These are phyloP conservation scores for Lachnellula occidentalis DNA, from an alignment of 2,329 filamentous ascomycete species.

Conservation along the genomic window DNA sequence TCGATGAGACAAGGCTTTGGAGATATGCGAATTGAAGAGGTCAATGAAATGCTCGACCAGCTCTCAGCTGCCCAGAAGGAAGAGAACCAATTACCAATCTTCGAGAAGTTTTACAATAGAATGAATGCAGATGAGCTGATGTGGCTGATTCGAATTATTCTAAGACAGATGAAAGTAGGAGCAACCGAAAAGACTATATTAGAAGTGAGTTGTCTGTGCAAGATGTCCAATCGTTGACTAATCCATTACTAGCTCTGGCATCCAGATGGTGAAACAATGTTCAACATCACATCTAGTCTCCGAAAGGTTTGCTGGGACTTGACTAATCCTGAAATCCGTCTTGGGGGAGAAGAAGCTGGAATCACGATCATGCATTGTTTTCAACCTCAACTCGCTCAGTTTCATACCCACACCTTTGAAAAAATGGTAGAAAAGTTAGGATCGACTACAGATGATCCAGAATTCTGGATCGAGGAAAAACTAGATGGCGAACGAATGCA, in stretches of 20 bases:
- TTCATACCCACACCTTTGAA: conserved; percentile 77
- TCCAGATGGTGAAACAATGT: conserved; percentile 69
- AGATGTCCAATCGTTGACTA: neutral
- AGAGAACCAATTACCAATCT: conserved; percentile 74
- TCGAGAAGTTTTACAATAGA: conserved; percentile 75
- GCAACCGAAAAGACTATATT: conserved; percentile 88
- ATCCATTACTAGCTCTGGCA: conserved; percentile 67
- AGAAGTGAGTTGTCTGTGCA: conserved; percentile 36
- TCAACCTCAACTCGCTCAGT: conserved; percentile 90
- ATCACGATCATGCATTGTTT: conserved; percentile 90
- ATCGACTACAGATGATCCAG: conserved; percentile 61
- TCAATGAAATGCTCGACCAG: conserved; percentile 78
- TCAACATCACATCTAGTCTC: conserved; percentile 86
- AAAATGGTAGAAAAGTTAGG: conserved; percentile 68
- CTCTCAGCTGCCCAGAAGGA: conserved; percentile 73
- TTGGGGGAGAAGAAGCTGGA: conserved; percentile 69
- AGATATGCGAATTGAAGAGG: conserved; percentile 79
- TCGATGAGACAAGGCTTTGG: conserved; percentile 70
- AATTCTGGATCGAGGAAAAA: conserved; percentile 98
- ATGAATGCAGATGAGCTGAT: conserved; percentile 94
- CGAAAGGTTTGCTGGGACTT: conserved; percentile 93
- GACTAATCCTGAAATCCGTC: conserved; percentile 62
- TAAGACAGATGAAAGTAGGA: conserved; percentile 68
- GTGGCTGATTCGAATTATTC: conserved; percentile 91
- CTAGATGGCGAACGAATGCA: conserved; percentile 97